These are phyloP conservation scores for Gynandropsis gynandra DNA, from an alignment of 345 rosid genomes.

Conservation along the genomic window DNA sequence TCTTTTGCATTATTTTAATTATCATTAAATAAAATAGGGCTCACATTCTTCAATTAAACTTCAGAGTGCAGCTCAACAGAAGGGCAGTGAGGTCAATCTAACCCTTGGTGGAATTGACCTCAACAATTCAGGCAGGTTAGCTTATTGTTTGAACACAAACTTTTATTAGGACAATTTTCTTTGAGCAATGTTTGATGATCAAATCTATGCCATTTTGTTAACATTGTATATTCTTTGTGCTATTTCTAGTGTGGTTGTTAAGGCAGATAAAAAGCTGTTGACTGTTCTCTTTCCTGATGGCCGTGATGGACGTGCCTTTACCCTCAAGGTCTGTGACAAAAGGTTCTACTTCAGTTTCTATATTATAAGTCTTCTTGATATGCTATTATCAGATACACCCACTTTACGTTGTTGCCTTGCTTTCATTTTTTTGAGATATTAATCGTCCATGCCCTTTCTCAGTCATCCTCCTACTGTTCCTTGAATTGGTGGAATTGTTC, in stretches of 20 bases:
- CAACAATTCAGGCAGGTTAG: constrained; percentile 99
- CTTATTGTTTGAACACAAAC: constrained; percentile 33
- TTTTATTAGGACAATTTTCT: constrained; percentile 12
- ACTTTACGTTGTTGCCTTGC: neutral
- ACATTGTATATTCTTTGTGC: constrained; percentile 23
- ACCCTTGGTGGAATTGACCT: constrained; percentile 95
- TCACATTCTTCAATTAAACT: constrained; percentile 18
- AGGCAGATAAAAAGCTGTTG: constrained; percentile 89
- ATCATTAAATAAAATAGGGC: constrained; percentile 6
- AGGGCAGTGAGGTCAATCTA: constrained; percentile 65
- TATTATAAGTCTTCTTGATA: neutral
- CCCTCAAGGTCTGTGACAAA: constrained; percentile 64
- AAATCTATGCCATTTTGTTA: constrained; percentile 19
- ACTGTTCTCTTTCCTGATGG: constrained; percentile 96
- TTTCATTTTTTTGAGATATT: neutral
- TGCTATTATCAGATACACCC: constrained; percentile 7
- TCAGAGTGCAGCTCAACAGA: constrained; percentile 61
- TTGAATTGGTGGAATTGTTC: neutral
- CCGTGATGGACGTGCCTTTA: constrained; percentile 93
- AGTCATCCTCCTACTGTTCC: neutral
- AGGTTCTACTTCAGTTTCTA: neutral
- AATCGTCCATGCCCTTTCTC: neutral
- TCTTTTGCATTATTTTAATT: neutral
- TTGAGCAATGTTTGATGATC: constrained; percentile 12
- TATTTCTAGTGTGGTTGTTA: constrained; percentile 75